Evolutionary conservation across 2,329 filamentous ascomycete genomes (phyloP).

Genomic region (Ophiostoma sp.): DNA sequence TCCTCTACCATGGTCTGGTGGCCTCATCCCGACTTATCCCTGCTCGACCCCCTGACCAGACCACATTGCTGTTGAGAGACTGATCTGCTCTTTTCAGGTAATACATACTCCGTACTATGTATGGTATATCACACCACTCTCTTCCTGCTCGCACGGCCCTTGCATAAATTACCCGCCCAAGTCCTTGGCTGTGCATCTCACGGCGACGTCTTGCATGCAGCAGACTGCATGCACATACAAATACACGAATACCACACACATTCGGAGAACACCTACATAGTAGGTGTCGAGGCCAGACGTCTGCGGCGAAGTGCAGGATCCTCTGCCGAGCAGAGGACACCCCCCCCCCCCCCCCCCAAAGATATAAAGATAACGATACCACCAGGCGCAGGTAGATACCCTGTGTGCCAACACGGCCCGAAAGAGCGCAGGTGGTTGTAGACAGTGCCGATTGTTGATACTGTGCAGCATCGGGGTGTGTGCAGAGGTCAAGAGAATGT

Average conservation of each 20-base stretch:
- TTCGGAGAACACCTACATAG: background rate
- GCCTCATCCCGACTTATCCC: constrained; percentile 7
- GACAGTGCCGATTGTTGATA: background rate
- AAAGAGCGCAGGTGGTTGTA: constrained; percentile 1
- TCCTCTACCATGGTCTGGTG: background rate
- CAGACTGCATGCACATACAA: constrained; percentile 1
- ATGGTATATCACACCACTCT: background rate
- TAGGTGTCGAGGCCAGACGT: too few relatives aligned
- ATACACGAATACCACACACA: background rate
- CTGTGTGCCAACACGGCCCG: background rate
- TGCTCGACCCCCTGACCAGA: background rate
- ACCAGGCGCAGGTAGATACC: too few relatives aligned
- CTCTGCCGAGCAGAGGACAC: background rate
- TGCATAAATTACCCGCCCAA: constrained; percentile 14
- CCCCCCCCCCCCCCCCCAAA: background rate
- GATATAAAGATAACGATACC: background rate
- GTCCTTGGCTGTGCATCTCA: constrained; percentile 8
- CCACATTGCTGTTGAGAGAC: too few relatives aligned
- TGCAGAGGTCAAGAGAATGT: background rate
- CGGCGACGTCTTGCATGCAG: background rate
- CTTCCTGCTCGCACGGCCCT: background rate
- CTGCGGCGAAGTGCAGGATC: constrained; percentile 1
- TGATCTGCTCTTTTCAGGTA: too few relatives aligned
- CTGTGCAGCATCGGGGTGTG: background rate
- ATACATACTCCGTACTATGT: too few relatives aligned